These are phyloP conservation scores for Yamadazyma buinensis DNA, from an alignment of 1,139 yeast species.

Conservation along the genomic window DNA sequence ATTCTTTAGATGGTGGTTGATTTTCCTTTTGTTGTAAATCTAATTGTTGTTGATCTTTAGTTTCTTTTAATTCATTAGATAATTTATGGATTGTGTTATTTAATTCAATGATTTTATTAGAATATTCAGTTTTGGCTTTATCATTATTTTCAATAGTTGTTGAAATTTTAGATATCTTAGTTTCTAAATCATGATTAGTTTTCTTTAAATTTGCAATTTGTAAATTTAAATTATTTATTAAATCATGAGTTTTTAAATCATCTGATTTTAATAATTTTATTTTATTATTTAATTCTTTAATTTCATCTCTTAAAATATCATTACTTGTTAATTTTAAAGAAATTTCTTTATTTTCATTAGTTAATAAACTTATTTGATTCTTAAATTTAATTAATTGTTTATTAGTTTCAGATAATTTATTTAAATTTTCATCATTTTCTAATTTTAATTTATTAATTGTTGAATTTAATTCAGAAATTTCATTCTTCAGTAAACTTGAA, in stretches of 20 bases:
- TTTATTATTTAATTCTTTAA: slow-evolving; percentile 5
- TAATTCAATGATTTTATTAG: slow-evolving; percentile 23
- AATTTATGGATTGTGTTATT: slow-evolving; percentile 21
- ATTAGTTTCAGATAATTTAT: slow-evolving; percentile 6
- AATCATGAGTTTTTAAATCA: slow-evolving; percentile 8
- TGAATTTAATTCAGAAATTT: slow-evolving; percentile 10
- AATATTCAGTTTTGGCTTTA: slow-evolving; percentile 23
- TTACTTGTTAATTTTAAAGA: slow-evolving; percentile 4
- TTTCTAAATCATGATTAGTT: slow-evolving; percentile 12
- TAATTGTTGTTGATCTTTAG: slow-evolving; percentile 20
- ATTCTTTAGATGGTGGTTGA: slow-evolving; percentile 26
- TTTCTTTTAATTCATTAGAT: slow-evolving; percentile 14
- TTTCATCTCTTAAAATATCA: slow-evolving; percentile 10
- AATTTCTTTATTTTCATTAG: slow-evolving; percentile 5
- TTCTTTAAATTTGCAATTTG: slow-evolving; percentile 9
- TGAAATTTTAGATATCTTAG: slow-evolving; percentile 8
- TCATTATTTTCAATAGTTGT: slow-evolving; percentile 23
- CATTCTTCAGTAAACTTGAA: slow-evolving; percentile 9
- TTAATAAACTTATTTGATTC: slow-evolving; percentile 7
- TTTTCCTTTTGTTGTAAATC: slow-evolving; percentile 29
- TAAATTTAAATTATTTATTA: slow-evolving; percentile 11
- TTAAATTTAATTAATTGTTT: slow-evolving; percentile 9
- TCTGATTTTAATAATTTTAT: slow-evolving; percentile 6
- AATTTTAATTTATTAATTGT: slow-evolving; percentile 11
- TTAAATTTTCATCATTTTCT: slow-evolving; percentile 10